Base-by-base conservation (phyloP, 768 basidiomycete genomes). In the Auricularia auricula-judae region DNA sequence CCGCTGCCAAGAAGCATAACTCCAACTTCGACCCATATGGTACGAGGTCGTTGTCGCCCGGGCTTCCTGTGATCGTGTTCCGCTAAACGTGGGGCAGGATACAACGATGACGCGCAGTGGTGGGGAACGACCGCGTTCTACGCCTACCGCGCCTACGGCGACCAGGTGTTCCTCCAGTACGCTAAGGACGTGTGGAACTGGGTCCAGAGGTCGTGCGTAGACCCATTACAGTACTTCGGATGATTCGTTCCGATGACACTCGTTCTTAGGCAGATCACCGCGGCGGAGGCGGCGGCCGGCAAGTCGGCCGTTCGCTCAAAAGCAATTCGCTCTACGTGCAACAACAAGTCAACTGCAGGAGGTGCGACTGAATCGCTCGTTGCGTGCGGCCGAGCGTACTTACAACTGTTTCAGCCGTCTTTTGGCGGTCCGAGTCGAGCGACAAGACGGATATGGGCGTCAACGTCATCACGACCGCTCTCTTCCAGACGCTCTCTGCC, bases 41-140 rank as follows among this genome's bases (percentile, higher is more conserved):
- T 33, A 14, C 4, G 56, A 29, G 34, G 4, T 16, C 14, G 34
- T 10, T 29, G 5, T 3, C 29, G 0, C 29, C 29, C 29, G 29
- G 29, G 29, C 29, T 29, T 29, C 29, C 29, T 29, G 29, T 29
- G 29, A 29, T 29, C 29, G 29, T 29, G 29, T 29, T 29, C 29
- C 29, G 29, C 29, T 29, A 29, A 29, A 2, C 29, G 29, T 29
- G 18, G 18, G 2, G 47, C 4, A 59, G 56, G 56, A 21, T 59
- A 59, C 34, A 59, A 59, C 29, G 56, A 59, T 29, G 56, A 59
- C 56, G 34, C 81, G 3, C 74, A 84, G 7, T 42, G 82, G 82
- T 83, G 82, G 82, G 82, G 80, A 3, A 78, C 76, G 64, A 78
- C 81, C 18, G 79, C 81, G 0, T 68, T 79, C 51, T 82, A 82